Percentiles rank a stretch among this genome's conserved stretches.
phyloP scores from a whole-genome alignment of 106 monocot genomes.

The Dioscorea dumetorum region DNA sequence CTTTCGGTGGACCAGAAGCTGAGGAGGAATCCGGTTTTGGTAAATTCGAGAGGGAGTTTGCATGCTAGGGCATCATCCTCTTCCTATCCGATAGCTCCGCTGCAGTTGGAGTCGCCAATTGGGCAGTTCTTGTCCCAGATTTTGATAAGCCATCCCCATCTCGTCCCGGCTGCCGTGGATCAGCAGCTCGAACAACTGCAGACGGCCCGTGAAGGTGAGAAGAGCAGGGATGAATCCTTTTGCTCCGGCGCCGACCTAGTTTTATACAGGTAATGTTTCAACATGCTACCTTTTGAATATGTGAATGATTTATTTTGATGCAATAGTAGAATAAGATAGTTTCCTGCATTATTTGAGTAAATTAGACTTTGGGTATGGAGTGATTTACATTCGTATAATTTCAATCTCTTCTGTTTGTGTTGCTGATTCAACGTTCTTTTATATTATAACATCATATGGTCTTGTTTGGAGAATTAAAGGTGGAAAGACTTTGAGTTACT shows the following conservation, averaged over 20 bases:
- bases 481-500: too few relatives aligned
- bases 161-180: constrained; percentile 86
- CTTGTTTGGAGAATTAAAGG: too few relatives aligned
- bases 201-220: constrained; percentile 54
- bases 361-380: too few relatives aligned
- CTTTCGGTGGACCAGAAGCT: too few relatives aligned
- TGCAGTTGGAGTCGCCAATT: constrained; percentile 71
- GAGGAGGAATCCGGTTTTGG: constrained; percentile 10
- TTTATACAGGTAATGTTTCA: constrained; percentile 48
- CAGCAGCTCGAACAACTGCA: constrained; percentile 87
- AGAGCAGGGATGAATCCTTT: constrained; percentile 39
- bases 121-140: constrained; percentile 90
- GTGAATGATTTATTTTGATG: too few relatives aligned
- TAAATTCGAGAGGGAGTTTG: constrained; percentile 3
- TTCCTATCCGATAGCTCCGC: constrained; percentile 55
- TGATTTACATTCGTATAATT: too few relatives aligned
- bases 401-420: too few relatives aligned
- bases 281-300: neutral
- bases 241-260: constrained; percentile 53
- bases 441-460: too few relatives aligned
- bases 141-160: constrained; percentile 72
- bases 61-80: constrained; percentile 32
- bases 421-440: too few relatives aligned
- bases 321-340: too few relatives aligned
- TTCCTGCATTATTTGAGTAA: too few relatives aligned